Base-by-base conservation (phyloP, 1,284 basidiomycete species). In the Prillingera fragicola region DNA sequence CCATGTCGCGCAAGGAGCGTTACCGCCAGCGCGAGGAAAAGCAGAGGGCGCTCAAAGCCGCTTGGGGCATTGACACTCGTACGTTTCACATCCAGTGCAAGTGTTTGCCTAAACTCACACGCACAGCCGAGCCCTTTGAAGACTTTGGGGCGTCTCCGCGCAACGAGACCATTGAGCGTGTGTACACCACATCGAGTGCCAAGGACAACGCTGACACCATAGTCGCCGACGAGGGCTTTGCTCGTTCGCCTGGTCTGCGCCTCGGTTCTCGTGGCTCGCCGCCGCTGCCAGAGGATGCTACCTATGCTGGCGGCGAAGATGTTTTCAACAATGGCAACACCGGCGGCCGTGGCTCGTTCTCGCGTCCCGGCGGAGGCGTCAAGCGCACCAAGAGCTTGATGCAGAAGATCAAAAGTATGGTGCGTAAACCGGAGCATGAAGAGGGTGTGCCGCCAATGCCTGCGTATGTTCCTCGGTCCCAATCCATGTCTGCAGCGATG, bases 381-480 rank as follows among this genome's bases (percentile, higher is more conserved):
- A 72, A 71, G 57, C 60, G 71, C 18, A 71, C 62, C 17, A 71
- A 71, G 51, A 70, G 68, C 50, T 57, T 73, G 60, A 71, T 73
- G 65, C 70, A 73, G 56, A 70, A 67, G 47, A 57, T 73, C 49
- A 68, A 67, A 59, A 63, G 63, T 43, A 72, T 73, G 71, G 70
- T 73, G 60, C 60, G 69, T 68, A 43, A 44, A 18, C 33, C 43
- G 3, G 45, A 48, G 21, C 29, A 22, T 15, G 22, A 29, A 37
- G 34, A 35, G 38, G 22, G 27, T 32, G 41, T 45, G 13, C 43
- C 38, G 41, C 41, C 15, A 27, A 29, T 37, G 39, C 25, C 27
- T 37, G 15, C 34, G 19, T 19, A 26, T 15, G 38, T 43, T 17
- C 42, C 27, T 18, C 40, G 52, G 34, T 56, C 55, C 17, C 38